Base-by-base conservation (phyloP, 2,329 filamentous ascomycete species). In the Xylariaceae sp. region DNA sequence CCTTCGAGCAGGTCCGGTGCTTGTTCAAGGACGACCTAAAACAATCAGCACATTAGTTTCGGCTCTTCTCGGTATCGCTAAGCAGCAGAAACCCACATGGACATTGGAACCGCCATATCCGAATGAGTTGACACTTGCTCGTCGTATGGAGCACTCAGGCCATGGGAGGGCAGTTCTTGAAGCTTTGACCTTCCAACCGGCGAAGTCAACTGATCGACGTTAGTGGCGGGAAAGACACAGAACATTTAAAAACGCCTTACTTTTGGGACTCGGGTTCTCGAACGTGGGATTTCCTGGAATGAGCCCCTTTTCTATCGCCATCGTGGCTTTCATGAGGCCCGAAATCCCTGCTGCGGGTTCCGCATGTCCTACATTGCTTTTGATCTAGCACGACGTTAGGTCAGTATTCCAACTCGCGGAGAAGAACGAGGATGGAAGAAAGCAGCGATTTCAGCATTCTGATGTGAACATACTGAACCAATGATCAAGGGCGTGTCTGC, bases 101-200 rank as follows among this genome's bases (percentile, higher is more conserved):
- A 62, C 68, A 26, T 74, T 74, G 3, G 68, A 56, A 5, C 73
- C 72, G 3, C 73, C 72, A 51, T 57, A 71, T 1, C 73, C 72
- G 41, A 73, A 75, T 0, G 60, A 65, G 48, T 72, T 72, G 23
- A 75, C 58, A 45, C 60, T 64, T 1, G 64, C 64, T 13, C 66
- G 61, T 6, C 68, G 52, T 0, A 55, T 13, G 2, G 30, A 7
- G 20, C 20, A 23, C 24, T 23, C 21, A 0, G 68, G 70, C 69
- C 69, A 72, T 2, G 57, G 45, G 2, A 64, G 57, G 1, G 43
- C 21, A 8, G 41, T 39, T 3, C 56, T 48, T 1, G 50, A 46
- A 7, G 57, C 61, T 6, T 48, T 29, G 11, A 66, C 55, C 20
- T 54, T 58, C 5, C 21, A 36, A 1, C 32, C 50, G 15, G 21